phyloP scores from a whole-genome alignment of 371 early-diverging fungal species.

The Mucor mucedo region DNA sequence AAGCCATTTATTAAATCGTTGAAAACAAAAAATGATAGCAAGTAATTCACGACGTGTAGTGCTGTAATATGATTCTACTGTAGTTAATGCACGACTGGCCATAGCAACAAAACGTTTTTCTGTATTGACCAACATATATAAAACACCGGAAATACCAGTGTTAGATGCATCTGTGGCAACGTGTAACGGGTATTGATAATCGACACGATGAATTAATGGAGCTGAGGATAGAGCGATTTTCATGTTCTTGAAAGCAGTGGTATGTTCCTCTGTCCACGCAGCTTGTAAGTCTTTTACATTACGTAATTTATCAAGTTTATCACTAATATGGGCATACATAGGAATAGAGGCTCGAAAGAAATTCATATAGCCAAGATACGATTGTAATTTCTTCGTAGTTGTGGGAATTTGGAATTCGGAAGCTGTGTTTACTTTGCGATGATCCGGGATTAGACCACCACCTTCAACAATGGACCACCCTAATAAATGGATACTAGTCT shows the following conservation, averaged over 20 bases:
- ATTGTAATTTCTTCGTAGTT: constrained; percentile 14
- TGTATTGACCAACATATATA: not conserved
- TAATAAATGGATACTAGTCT: not conserved
- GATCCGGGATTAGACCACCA: constrained; percentile 9
- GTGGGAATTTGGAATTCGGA: not conserved
- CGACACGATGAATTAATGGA: constrained; percentile 2
- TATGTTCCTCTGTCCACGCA: constrained; percentile 8
- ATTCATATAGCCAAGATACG: constrained; percentile 26
- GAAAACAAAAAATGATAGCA: constrained; percentile 5
- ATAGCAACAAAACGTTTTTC: constrained; percentile 6
- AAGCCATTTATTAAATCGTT: not conserved
- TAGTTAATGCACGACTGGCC: not conserved
- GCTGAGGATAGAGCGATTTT: constrained; percentile 3
- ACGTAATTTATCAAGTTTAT: constrained; percentile 28
- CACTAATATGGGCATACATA: constrained; percentile 4
- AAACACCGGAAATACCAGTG: constrained; percentile 9
- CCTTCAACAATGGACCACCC: constrained; percentile 8
- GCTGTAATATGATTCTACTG: not conserved
- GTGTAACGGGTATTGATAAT: constrained; percentile 2
- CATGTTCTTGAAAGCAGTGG: not conserved
- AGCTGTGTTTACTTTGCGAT: constrained; percentile 5
- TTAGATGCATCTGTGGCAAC: constrained; percentile 12
- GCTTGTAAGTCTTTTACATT: not conserved
- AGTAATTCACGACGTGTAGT: constrained; percentile 8
- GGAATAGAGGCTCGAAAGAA: constrained; percentile 30